phyloP scores from a whole-genome alignment of 139 green algal species.

The Chlorella sp. region DNA sequence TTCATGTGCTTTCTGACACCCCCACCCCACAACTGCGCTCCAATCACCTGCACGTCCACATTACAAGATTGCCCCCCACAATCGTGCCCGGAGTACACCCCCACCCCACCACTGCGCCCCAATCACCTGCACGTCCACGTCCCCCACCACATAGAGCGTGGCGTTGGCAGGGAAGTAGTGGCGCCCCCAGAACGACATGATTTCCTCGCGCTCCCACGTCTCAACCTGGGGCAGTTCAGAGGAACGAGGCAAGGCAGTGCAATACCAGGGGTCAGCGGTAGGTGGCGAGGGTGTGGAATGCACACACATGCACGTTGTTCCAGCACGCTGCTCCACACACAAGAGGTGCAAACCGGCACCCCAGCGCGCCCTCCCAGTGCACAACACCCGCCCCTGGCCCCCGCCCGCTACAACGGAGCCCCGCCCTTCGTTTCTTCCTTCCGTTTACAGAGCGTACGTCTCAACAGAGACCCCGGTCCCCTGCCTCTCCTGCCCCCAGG shows the following conservation, averaged over 20 bases:
- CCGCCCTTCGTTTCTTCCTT: too few species aligned
- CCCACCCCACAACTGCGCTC: neutral
- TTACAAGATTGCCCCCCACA: too few species aligned
- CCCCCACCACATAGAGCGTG: constrained; percentile 98
- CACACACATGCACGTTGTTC: neutral
- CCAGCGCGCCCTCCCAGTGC: constrained; percentile 96
- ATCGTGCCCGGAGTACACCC: neutral
- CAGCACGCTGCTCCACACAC: too few species aligned
- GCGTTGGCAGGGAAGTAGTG: constrained; percentile 98
- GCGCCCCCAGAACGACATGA: constrained; percentile 90
- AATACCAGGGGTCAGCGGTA: too few species aligned
- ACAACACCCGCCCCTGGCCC: constrained; percentile 50
- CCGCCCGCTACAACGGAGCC: neutral
- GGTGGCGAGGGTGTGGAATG: neutral
- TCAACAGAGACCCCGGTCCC: too few species aligned
- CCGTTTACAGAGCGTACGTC: too few species aligned
- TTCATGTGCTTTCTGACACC: too few species aligned
- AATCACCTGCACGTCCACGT: constrained; percentile 70
- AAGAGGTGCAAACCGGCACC: constrained; percentile 78
- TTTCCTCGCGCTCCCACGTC: constrained; percentile 76
- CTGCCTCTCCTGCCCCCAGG: too few species aligned
- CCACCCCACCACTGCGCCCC: neutral
- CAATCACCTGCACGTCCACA: too few species aligned
- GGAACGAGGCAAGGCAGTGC: neutral
- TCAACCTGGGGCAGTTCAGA: constrained; percentile 79